Evolutionary conservation across 2,329 filamentous ascomycete genomes (phyloP).

Genomic region (Calonectria naviculata): DNA sequence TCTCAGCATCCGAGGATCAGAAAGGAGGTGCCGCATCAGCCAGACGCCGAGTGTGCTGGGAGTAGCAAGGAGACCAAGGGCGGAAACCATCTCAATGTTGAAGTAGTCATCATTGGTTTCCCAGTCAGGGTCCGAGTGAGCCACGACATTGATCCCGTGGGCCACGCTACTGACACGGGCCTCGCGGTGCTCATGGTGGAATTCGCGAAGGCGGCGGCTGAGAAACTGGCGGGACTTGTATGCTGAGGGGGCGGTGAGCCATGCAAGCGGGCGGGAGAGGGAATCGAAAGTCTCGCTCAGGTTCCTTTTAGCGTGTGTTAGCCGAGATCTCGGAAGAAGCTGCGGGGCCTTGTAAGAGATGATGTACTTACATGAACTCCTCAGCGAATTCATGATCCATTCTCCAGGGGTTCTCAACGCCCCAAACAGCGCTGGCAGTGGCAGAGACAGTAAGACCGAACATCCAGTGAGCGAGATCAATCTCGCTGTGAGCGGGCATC

Average conservation of each 20-base stretch:
- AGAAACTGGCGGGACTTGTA: slow-evolving; percentile 42
- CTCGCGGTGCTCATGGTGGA: slow-evolving; percentile 39
- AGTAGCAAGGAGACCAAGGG: slow-evolving; percentile 44
- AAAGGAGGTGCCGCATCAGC: slow-evolving; percentile 43
- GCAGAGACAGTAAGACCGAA: slow-evolving; percentile 44
- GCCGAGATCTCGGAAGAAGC: not conserved
- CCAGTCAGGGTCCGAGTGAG: slow-evolving; percentile 42
- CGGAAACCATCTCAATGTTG: slow-evolving; percentile 46
- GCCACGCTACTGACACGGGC: slow-evolving; percentile 37
- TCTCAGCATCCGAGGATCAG: slow-evolving; percentile 29
- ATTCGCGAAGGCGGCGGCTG: slow-evolving; percentile 35
- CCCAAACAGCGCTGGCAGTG: slow-evolving; percentile 46
- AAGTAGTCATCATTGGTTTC: slow-evolving; percentile 46
- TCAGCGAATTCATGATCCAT: slow-evolving; percentile 43
- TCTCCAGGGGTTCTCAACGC: slow-evolving; percentile 44
- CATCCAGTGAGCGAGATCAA: slow-evolving; percentile 42
- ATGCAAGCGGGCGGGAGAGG: slow-evolving; percentile 39
- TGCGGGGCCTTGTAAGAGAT: not conserved
- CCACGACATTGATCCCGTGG: slow-evolving; percentile 45
- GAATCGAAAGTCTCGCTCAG: slow-evolving; percentile 44
- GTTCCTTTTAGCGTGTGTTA: slow-evolving; percentile 36
- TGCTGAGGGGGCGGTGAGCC: slow-evolving; percentile 40
- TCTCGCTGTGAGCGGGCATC: slow-evolving; percentile 30
- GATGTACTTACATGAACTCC: slow-evolving; percentile 42
- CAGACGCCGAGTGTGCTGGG: slow-evolving; percentile 45